Evolutionary conservation across 495 filamentous ascomycete species (phyloP).

Genomic region (Hapsidospora chrysogenum): DNA sequence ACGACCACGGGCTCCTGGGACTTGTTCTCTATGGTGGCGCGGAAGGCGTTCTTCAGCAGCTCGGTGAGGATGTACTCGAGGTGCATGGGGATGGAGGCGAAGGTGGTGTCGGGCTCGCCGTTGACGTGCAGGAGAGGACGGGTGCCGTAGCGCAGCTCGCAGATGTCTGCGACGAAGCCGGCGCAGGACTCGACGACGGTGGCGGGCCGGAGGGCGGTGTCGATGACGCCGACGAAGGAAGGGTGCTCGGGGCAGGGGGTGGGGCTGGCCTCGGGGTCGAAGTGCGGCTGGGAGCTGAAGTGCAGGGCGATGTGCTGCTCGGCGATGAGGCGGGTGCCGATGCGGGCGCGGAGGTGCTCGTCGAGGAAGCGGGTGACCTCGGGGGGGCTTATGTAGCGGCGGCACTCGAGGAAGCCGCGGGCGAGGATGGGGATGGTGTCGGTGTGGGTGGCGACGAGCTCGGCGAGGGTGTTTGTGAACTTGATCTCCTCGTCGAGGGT

Average conservation of each 20-base stretch:
- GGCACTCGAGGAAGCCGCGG: slow-evolving; percentile 78
- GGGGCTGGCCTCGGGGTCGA: slow-evolving; percentile 24
- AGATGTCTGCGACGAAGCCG: slow-evolving; percentile 84
- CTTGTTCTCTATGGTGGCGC: slow-evolving; percentile 72
- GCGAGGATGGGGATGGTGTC: slow-evolving; percentile 92
- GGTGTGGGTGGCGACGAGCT: slow-evolving; percentile 80
- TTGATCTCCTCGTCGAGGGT: slow-evolving; percentile 74
- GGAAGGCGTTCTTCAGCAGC: slow-evolving; percentile 90
- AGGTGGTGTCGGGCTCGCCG: slow-evolving; percentile 62
- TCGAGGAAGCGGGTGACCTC: slow-evolving; percentile 87
- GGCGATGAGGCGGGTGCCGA: slow-evolving; percentile 84
- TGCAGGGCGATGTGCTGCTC: slow-evolving; percentile 95
- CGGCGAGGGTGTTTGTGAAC: slow-evolving; percentile 83
- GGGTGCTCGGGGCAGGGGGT: slow-evolving; percentile 34
- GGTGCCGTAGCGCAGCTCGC: slow-evolving; percentile 88
- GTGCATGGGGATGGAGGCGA: slow-evolving; percentile 88
- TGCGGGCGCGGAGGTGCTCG: slow-evolving; percentile 82
- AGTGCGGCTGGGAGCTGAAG: slow-evolving; percentile 58
- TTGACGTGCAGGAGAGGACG: slow-evolving; percentile 67
- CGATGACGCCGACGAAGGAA: slow-evolving; percentile 90
- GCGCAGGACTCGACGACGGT: slow-evolving; percentile 66
- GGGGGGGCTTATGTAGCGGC: slow-evolving; percentile 60
- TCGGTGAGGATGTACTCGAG: slow-evolving; percentile 95
- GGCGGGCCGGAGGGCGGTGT: slow-evolving; percentile 75
- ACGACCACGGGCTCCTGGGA: slow-evolving; percentile 69